Conservation (phyloP, 129 eudicot species). For the Silybum marianum region DNA sequence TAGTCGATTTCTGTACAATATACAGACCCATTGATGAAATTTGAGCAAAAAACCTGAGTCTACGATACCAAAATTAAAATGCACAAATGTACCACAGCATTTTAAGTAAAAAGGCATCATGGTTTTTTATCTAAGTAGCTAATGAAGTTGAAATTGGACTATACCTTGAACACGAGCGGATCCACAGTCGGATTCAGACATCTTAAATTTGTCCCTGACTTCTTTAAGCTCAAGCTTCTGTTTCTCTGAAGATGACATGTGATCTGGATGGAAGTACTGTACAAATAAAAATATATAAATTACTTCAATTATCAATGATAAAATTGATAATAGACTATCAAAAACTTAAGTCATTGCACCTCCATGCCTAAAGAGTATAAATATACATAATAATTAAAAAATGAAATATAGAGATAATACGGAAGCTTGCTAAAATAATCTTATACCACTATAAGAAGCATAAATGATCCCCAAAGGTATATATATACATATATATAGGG, state of each 20-base stretch:
- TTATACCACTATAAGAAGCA: too few species aligned
- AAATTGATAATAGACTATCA: not conserved
- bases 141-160: not conserved
- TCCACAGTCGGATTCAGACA: slow-evolving; percentile 81
- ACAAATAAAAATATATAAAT: not conserved
- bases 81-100: not conserved
- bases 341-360: not conserved
- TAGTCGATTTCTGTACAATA: not conserved
- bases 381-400: too few species aligned
- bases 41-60: not conserved
- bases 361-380: not conserved
- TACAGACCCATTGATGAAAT: not conserved
- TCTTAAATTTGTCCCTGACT: slow-evolving; percentile 73
- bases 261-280: slow-evolving; percentile 85
- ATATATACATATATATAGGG: too few species aligned
- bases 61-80: not conserved
- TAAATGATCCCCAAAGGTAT: not conserved
- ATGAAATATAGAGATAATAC: too few species aligned
- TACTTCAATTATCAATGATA: not conserved
- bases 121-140: not conserved
- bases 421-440: too few species aligned
- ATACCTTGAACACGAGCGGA: slow-evolving; percentile 79
- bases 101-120: not conserved
- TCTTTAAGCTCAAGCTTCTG: slow-evolving; percentile 60
- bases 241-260: slow-evolving; percentile 74